Conservation (phyloP, 106 monocot species). For the Dendrobium chrysotoxum region DNA sequence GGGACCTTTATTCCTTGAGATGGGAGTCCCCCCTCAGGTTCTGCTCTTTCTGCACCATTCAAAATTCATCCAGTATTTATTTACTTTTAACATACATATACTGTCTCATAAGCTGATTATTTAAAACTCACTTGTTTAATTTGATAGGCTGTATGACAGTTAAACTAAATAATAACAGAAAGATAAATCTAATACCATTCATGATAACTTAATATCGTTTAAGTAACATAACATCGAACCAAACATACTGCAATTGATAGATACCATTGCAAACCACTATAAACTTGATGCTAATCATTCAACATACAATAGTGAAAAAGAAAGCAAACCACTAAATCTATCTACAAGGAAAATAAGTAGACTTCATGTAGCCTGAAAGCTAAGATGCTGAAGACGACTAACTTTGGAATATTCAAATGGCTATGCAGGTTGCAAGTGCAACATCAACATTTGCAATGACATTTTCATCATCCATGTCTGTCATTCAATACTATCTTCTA, state of each 20-base stretch:
- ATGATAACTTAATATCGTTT: no score
- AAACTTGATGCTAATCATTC: no score
- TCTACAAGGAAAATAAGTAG: neutral
- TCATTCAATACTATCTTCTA: slow-evolving; percentile 42
- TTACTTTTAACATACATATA: neutral
- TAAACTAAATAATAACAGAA: neutral
- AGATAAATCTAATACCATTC: neutral
- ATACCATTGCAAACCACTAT: no score
- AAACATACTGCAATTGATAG: no score
- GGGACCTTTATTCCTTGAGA: slow-evolving; percentile 54
- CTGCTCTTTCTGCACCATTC: neutral
- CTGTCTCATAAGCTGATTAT: neutral
- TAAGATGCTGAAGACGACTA: neutral
- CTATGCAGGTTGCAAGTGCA: slow-evolving; percentile 40
- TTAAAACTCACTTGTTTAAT: neutral
- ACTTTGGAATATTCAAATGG: neutral
- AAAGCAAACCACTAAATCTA: neutral
- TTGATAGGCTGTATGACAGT: neutral
- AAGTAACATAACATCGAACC: no score
- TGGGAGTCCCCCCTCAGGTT: slow-evolving; percentile 59
- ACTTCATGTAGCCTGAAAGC: neutral
- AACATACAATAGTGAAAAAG: neutral
- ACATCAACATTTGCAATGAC: slow-evolving; percentile 52
- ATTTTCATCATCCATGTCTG: slow-evolving; percentile 59
- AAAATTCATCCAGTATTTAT: neutral